phyloP scores from a whole-genome alignment of 1,284 basidiomycete genomes.

The Erythrobasidium hasegawianum region DNA sequence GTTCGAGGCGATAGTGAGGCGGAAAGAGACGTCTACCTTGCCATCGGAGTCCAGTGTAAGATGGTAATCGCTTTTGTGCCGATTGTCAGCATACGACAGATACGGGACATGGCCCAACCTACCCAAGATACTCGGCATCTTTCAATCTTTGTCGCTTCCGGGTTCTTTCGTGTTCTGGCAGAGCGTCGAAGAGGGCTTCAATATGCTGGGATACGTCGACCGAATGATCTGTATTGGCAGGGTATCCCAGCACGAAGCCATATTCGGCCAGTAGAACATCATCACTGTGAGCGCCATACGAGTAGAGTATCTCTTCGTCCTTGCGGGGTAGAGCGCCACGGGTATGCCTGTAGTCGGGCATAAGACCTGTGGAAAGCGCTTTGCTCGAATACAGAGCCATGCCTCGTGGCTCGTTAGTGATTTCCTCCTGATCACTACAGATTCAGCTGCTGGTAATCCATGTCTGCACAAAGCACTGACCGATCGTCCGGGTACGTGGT shows the following conservation, averaged over 20 bases:
- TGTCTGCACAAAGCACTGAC: too few species aligned
- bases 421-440: slow-evolving; percentile 2
- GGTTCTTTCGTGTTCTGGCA: slow-evolving; percentile 3
- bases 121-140: slow-evolving; percentile 20
- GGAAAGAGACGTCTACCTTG: slow-evolving; percentile 35
- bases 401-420: slow-evolving; percentile 1
- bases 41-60: slow-evolving; percentile 15
- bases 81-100: slow-evolving; percentile 35
- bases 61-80: slow-evolving; percentile 8
- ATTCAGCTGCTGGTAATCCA: too few species aligned
- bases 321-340: neutral
- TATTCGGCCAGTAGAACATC: slow-evolving; percentile 43
- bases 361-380: neutral
- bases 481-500: slow-evolving; percentile 31
- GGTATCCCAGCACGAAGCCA: slow-evolving; percentile 41
- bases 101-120: neutral
- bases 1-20: slow-evolving; percentile 38
- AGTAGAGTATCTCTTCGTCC: slow-evolving; percentile 43
- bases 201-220: slow-evolving; percentile 39
- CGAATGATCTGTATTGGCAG: slow-evolving; percentile 40
- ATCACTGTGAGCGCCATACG: slow-evolving; percentile 42
- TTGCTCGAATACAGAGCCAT: neutral
- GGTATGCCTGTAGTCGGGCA: neutral
- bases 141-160: too few species aligned
- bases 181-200: slow-evolving; percentile 38